phyloP scores from a whole-genome alignment of 176 grass and related monocot species.

The Oryza coarctata region DNA sequence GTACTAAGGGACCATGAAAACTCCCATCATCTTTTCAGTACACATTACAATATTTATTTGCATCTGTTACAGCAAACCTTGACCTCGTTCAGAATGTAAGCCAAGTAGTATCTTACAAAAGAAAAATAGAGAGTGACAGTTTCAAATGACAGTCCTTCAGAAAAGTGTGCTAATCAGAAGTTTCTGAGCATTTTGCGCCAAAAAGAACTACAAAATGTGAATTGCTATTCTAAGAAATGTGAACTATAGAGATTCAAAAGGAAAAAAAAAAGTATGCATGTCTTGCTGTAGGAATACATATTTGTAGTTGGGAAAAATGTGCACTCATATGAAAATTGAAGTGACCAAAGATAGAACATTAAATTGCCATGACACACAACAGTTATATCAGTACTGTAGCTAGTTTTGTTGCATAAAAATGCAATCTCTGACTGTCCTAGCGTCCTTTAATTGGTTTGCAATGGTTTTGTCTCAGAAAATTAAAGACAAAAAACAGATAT shows the following conservation, averaged over 20 bases:
- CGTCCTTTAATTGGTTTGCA: constrained; percentile 39
- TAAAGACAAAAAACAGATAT: constrained; percentile 28
- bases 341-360: constrained; percentile 33
- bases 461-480: constrained; percentile 33
- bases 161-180: no score
- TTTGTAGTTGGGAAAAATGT: constrained; percentile 13
- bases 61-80: no score
- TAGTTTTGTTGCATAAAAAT: constrained; percentile 41
- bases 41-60: no score
- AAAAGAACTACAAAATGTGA: not conserved
- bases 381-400: constrained; percentile 24
- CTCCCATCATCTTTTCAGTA: no score
- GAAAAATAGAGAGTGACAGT: no score
- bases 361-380: constrained; percentile 32
- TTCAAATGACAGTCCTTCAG: no score
- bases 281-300: not conserved
- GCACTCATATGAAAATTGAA: constrained; percentile 19
- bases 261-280: no score
- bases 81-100: no score
- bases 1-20: no score
- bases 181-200: no score
- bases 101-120: no score
- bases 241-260: not conserved
- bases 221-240: not conserved
- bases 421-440: constrained; percentile 35